Evolutionary conservation across 202 grass and related monocot species (phyloP).

Genomic region (Cymbopogon flexuosus): DNA sequence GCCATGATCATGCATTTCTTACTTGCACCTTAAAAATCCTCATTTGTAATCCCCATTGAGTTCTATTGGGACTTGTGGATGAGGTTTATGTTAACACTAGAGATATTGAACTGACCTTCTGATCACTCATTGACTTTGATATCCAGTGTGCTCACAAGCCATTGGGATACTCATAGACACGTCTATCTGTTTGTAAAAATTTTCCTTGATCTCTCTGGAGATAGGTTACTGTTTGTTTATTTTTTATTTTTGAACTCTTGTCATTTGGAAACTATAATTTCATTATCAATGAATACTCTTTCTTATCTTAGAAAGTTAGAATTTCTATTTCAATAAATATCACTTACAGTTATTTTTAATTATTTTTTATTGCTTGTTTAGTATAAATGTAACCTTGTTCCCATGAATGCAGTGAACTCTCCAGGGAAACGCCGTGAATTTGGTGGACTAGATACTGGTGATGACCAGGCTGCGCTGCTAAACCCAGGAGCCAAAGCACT

Average conservation of each 20-base stretch:
- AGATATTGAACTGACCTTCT: neutral
- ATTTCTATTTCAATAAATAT: constrained; percentile 2
- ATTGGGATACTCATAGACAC: constrained; percentile 5
- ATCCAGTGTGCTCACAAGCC: constrained; percentile 15
- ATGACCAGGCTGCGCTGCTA: constrained; percentile 86
- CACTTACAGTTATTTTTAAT: constrained; percentile 11
- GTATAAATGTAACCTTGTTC: constrained; percentile 26
- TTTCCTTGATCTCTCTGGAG: constrained; percentile 10
- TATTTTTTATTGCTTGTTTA: constrained; percentile 15
- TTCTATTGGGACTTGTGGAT: neutral
- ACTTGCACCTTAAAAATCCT: neutral
- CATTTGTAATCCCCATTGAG: neutral
- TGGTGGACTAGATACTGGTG: constrained; percentile 87
- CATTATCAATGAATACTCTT: neutral
- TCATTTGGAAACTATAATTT: constrained; percentile 1
- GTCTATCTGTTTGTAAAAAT: neutral
- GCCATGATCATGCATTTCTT: constrained; percentile 13
- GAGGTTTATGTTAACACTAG: constrained; percentile 18
- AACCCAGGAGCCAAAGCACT: constrained; percentile 83
- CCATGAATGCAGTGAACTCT: constrained; percentile 54
- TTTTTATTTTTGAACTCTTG: neutral
- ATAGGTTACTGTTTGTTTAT: constrained; percentile 8
- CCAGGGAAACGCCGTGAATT: constrained; percentile 88
- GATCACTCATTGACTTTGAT: neutral
- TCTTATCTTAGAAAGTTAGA: neutral